A percentile compares a stretch with the other conserved stretches of the same genome.
phyloP scores from a whole-genome alignment of 2,329 filamentous ascomycete species.

The Bipolaris cookei region DNA sequence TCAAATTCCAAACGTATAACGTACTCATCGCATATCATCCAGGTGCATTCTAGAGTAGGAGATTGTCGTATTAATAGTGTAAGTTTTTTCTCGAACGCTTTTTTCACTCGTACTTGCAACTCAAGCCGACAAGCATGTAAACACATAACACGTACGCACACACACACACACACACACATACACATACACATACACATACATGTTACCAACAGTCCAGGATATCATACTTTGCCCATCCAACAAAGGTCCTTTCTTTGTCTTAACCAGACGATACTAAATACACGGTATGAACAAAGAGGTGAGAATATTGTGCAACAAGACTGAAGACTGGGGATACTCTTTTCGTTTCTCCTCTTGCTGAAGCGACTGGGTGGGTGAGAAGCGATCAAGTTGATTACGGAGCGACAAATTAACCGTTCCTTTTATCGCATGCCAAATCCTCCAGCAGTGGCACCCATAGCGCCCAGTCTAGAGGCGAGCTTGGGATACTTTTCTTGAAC shows the following conservation, averaged over 20 bases:
- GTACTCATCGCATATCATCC: too few species aligned
- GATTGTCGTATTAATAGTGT: too few species aligned
- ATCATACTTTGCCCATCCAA: not conserved
- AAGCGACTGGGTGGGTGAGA: not conserved
- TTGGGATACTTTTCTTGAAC: constrained; percentile 62
- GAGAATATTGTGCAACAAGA: not conserved
- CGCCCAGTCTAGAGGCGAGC: constrained; percentile 55
- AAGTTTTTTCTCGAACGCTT: not conserved
- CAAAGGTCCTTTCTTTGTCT: not conserved
- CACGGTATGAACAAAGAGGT: constrained; percentile 8
- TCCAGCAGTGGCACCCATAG: constrained; percentile 51
- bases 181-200: not conserved
- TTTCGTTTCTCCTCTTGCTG: not conserved
- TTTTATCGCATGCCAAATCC: constrained; percentile 44
- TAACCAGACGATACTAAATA: constrained; percentile 11
- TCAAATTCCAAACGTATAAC: too few species aligned
- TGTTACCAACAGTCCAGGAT: not conserved
- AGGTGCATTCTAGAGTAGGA: too few species aligned
- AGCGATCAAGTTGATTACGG: not conserved
- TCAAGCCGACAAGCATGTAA: not conserved
- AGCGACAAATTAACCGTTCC: not conserved
- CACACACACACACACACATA: not conserved
- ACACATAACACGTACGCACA: not conserved
- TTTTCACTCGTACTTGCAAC: not conserved
- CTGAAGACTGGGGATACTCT: not conserved